Conservation (phyloP, 2,329 filamentous ascomycete species). For the Fusarium decemcellulare region DNA sequence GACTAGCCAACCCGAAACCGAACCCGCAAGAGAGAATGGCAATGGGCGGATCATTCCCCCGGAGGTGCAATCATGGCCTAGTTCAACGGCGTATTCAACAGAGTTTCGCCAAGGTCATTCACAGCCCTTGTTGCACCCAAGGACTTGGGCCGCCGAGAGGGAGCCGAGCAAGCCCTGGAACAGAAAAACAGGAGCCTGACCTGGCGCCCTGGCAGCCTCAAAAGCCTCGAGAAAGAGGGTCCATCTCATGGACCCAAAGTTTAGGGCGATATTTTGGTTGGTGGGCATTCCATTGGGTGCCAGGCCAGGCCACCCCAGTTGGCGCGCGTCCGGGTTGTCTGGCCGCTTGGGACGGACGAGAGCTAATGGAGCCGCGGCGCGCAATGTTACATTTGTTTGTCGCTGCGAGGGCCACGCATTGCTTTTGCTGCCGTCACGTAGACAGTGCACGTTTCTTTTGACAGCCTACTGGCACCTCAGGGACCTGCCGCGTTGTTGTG, state of each 20-base stretch:
- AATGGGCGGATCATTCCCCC: conserved; percentile 2
- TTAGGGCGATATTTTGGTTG: conserved; percentile 6
- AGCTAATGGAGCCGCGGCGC: conserved; percentile 2
- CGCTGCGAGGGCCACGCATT: neutral
- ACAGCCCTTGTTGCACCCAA: conserved; percentile 5
- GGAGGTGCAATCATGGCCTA: conserved; percentile 29
- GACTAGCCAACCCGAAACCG: too few species aligned
- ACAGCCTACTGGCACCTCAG: too few species aligned
- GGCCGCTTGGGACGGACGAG: neutral
- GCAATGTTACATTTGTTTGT: neutral
- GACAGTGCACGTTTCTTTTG: neutral
- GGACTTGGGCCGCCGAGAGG: neutral
- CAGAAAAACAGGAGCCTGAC: neutral
- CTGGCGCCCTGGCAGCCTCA: neutral
- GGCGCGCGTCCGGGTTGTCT: neutral
- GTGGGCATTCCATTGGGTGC: neutral
- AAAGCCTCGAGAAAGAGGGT: neutral
- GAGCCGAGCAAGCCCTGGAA: neutral
- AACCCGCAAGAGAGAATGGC: too few species aligned
- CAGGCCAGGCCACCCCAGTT: conserved; percentile 2
- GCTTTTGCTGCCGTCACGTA: neutral
- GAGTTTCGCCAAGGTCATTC: conserved; percentile 7
- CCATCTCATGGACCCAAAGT: conserved; percentile 1
- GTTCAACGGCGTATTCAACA: conserved; percentile 10
- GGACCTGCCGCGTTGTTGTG: too few species aligned